Evolutionary conservation across 1,284 basidiomycete species (phyloP).

Genomic region (Ceratobasidium sp.): DNA sequence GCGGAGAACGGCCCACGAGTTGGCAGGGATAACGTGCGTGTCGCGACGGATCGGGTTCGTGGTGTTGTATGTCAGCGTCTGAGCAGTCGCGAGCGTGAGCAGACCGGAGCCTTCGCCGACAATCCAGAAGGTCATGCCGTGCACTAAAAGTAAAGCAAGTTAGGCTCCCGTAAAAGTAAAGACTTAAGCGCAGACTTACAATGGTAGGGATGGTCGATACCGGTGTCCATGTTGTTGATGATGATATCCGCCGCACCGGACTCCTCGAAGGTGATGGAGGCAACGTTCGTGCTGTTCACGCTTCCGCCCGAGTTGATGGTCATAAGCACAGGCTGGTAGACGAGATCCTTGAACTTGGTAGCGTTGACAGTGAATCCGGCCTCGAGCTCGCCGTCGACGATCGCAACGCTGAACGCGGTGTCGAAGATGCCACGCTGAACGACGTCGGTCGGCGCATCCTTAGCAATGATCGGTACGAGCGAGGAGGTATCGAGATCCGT

Average conservation of each 20-base stretch:
- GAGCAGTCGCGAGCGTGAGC: conserved; percentile 31
- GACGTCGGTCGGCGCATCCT: conserved; percentile 38
- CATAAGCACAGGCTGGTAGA: conserved; percentile 50
- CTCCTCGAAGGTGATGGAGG: background rate
- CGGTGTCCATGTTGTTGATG: conserved; percentile 51
- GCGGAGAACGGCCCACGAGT: conserved; percentile 52
- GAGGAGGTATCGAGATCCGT: conserved; percentile 41
- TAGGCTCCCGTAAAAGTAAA: conserved; percentile 8
- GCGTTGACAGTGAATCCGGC: conserved; percentile 34
- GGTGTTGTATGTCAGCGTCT: conserved; percentile 48
- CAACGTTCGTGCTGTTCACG: conserved; percentile 30
- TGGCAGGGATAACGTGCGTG: conserved; percentile 52
- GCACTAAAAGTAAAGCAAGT: background rate
- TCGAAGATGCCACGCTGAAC: conserved; percentile 18
- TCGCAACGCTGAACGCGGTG: background rate
- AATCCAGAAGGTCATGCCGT: conserved; percentile 55
- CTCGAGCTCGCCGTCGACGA: conserved; percentile 44
- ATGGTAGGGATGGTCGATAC: conserved; percentile 35
- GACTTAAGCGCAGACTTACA: conserved; percentile 13
- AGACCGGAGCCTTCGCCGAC: conserved; percentile 52
- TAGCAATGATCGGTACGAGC: conserved; percentile 37
- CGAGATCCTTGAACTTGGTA: conserved; percentile 42
- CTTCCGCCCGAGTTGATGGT: conserved; percentile 51
- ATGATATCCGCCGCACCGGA: conserved; percentile 53
- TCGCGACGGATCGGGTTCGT: conserved; percentile 54